These are phyloP conservation scores for Corchorus olitorius DNA, from an alignment of 345 rosid genomes.

Conservation along the genomic window DNA sequence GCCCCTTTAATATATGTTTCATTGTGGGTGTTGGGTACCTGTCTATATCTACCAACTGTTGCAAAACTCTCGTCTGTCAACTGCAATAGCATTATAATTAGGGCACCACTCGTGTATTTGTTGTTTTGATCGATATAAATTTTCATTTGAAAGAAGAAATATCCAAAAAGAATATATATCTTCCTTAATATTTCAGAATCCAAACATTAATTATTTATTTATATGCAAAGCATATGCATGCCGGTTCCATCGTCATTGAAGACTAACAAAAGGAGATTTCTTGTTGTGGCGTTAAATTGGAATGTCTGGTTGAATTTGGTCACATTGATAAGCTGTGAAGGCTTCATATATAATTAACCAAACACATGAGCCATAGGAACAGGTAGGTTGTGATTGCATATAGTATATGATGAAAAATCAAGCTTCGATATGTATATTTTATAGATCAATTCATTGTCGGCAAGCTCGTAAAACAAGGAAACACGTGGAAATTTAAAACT, in stretches of 20 bases:
- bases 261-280: background rate
- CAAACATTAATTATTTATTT: no score
- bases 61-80: conserved; percentile 29
- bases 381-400: background rate
- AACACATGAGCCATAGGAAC: background rate
- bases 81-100: conserved; percentile 25
- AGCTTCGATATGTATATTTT: background rate
- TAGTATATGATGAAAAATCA: background rate
- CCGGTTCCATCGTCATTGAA: background rate
- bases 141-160: background rate
- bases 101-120: conserved; percentile 15
- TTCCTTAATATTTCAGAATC: no score
- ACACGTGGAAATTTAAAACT: background rate
- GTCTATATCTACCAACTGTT: conserved; percentile 32
- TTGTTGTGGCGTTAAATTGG: background rate
- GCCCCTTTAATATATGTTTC: background rate
- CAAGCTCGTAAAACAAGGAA: background rate
- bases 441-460: background rate
- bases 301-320: conserved; percentile 11
- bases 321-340: background rate
- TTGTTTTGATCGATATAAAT: background rate
- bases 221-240: background rate
- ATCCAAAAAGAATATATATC: background rate
- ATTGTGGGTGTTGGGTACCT: conserved; percentile 15
- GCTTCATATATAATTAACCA: background rate